A percentile compares a stretch with the other conserved stretches of the same genome.
Conservation (phyloP, 2,329 filamentous ascomycete species). For the Sarocladiaceae sp. region DNA sequence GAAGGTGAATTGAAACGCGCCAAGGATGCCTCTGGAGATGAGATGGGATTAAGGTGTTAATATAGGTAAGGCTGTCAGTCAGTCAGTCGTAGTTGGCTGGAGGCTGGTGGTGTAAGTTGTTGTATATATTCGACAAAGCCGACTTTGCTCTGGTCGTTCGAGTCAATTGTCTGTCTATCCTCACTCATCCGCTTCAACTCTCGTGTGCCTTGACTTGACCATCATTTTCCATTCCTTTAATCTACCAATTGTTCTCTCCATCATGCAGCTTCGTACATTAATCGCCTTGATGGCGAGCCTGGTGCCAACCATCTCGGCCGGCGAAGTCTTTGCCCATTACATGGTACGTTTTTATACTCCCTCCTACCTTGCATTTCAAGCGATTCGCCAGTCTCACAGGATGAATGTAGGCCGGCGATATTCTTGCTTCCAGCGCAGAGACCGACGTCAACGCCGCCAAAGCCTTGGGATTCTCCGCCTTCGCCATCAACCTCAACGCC, state of each 20-base stretch:
- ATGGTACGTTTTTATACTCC: slow-evolving; percentile 8
- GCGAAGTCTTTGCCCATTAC: slow-evolving; percentile 11
- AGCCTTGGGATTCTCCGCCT: slow-evolving; percentile 21
- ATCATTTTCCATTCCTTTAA: neutral
- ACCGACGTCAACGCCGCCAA: slow-evolving; percentile 14
- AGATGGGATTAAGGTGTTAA: neutral
- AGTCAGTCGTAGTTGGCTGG: too few species aligned
- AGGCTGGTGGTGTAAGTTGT: too few species aligned
- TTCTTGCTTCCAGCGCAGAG: slow-evolving; percentile 10
- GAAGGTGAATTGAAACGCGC: neutral
- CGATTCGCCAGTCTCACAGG: neutral
- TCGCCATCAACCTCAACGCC: slow-evolving; percentile 25
- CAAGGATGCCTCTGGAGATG: neutral
- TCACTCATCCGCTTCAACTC: neutral
- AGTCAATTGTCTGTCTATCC: too few species aligned
- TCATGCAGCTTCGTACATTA: neutral
- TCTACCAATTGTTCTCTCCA: neutral
- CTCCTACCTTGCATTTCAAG: too few species aligned
- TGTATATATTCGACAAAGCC: too few species aligned
- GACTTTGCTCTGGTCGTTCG: too few species aligned
- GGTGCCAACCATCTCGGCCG: neutral
- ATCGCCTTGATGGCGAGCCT: neutral
- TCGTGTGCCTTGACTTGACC: neutral
- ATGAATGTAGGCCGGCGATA: slow-evolving; percentile 3
- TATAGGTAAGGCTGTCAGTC: neutral